Evolutionary conservation across 345 rosid genomes (phyloP).

Genomic region (Abelmoschus esculentus): DNA sequence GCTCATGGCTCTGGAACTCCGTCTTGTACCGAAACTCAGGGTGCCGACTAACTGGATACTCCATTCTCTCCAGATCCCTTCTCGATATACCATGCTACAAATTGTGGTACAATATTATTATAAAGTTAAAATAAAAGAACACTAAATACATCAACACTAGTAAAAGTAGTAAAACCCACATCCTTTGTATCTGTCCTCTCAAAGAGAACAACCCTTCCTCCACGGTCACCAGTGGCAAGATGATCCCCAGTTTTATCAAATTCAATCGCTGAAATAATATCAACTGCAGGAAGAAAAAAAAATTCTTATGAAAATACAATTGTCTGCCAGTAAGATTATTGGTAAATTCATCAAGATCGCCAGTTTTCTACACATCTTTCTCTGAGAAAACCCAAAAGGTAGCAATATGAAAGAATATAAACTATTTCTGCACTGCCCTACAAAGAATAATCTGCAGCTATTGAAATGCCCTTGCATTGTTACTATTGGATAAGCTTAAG

Average conservation of each 20-base stretch:
- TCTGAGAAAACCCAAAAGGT: not conserved
- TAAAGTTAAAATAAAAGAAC: conserved; percentile 10
- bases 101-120: conserved; percentile 10
- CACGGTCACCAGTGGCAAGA: conserved; percentile 94
- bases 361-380: not conserved
- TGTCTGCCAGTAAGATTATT: not conserved
- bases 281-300: conserved; percentile 53
- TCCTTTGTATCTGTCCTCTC: conserved; percentile 65
- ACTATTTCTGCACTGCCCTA: not conserved
- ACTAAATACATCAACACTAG: conserved; percentile 5
- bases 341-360: not conserved
- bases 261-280: conserved; percentile 81
- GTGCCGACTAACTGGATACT: conserved; percentile 44
- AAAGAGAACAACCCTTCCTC: conserved; percentile 90
- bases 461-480: not conserved
- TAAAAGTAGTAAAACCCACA: conserved; percentile 34
- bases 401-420: not conserved
- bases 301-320: not conserved
- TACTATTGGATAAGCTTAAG: not conserved
- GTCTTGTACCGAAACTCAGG: conserved; percentile 89
- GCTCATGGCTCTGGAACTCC: conserved; percentile 95
- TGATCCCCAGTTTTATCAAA: conserved; percentile 75
- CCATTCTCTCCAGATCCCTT: conserved; percentile 62
- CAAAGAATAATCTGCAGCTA: not conserved
- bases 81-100: conserved; percentile 54